Conservation (phyloP, 805 yeast genomes). For the Ogataea saltuana region DNA sequence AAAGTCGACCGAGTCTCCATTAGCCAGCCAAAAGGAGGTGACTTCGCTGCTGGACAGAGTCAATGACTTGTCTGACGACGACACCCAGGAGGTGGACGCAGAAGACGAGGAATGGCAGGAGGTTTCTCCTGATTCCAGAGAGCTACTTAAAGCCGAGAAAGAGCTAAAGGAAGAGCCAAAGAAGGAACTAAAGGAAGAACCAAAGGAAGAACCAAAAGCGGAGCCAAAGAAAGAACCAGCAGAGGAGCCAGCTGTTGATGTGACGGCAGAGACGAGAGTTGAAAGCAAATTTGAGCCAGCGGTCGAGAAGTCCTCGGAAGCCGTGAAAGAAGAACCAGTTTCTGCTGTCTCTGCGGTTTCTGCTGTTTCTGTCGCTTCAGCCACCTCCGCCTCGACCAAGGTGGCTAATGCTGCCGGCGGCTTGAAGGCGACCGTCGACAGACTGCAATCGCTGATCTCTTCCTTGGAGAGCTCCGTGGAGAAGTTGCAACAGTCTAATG, state of each 20-base stretch:
- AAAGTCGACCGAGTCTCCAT: slow-evolving; percentile 40
- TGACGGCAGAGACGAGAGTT: not conserved
- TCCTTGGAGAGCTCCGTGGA: slow-evolving; percentile 57
- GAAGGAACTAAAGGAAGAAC: slow-evolving; percentile 25
- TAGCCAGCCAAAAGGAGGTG: slow-evolving; percentile 50
- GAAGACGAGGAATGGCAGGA: slow-evolving; percentile 35
- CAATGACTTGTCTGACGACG: slow-evolving; percentile 40
- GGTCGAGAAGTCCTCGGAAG: slow-evolving; percentile 2
- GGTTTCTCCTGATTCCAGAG: slow-evolving; percentile 8
- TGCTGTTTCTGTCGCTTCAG: slow-evolving; percentile 27
- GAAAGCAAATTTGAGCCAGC: not conserved
- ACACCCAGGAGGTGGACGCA: slow-evolving; percentile 34
- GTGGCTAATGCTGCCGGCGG: slow-evolving; percentile 54
- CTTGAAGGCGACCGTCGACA: slow-evolving; percentile 70
- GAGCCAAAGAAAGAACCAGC: slow-evolving; percentile 7
- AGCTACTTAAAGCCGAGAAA: slow-evolving; percentile 7
- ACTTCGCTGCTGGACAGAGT: slow-evolving; percentile 49
- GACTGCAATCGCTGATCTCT: slow-evolving; percentile 56
- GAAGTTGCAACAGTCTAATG: slow-evolving; percentile 50
- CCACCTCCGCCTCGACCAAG: slow-evolving; percentile 37
- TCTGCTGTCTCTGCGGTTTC: slow-evolving; percentile 10
- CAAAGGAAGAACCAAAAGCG: slow-evolving; percentile 18
- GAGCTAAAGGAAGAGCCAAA: slow-evolving; percentile 11
- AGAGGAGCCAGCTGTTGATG: slow-evolving; percentile 7
- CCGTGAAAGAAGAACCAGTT: slow-evolving; percentile 11